Evolutionary conservation across 306 rosid genomes (phyloP).

Genomic region (Corylus americana): DNA sequence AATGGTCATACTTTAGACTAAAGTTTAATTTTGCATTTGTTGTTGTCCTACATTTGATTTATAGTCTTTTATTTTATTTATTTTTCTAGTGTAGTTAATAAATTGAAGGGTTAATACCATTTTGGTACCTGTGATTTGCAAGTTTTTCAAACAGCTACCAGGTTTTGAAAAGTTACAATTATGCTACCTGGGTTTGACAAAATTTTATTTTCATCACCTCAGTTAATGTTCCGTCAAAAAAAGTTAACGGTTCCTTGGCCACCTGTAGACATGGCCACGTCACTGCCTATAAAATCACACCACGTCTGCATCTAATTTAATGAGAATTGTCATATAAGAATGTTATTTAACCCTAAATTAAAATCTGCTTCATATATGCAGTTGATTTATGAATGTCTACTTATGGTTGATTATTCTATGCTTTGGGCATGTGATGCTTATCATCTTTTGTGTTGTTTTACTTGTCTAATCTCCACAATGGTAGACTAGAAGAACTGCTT

Average conservation of each 20-base stretch:
- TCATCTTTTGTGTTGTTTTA: background rate
- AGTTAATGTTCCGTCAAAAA: no score
- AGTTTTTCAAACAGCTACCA: no score
- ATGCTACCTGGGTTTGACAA: no score
- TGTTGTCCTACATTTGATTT: background rate
- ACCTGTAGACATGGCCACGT: no score
- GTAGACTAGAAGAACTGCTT: background rate
- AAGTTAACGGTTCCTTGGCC: no score
- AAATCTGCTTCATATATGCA: background rate
- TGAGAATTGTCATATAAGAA: no score
- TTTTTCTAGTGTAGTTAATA: background rate
- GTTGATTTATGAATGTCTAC: background rate
- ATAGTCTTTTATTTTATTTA: background rate
- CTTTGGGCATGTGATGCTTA: constrained; percentile 6
- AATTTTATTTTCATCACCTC: no score
- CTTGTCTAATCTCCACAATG: background rate
- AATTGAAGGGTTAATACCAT: no score
- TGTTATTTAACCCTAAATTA: background rate
- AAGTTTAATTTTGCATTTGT: background rate
- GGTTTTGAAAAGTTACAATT: no score
- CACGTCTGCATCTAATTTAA: no score
- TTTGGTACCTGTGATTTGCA: no score
- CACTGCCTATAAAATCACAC: no score
- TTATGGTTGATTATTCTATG: background rate
- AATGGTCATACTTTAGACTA: background rate